phyloP scores from a whole-genome alignment of 768 basidiomycete genomes.

The Chalciporus pseudorubinellus region DNA sequence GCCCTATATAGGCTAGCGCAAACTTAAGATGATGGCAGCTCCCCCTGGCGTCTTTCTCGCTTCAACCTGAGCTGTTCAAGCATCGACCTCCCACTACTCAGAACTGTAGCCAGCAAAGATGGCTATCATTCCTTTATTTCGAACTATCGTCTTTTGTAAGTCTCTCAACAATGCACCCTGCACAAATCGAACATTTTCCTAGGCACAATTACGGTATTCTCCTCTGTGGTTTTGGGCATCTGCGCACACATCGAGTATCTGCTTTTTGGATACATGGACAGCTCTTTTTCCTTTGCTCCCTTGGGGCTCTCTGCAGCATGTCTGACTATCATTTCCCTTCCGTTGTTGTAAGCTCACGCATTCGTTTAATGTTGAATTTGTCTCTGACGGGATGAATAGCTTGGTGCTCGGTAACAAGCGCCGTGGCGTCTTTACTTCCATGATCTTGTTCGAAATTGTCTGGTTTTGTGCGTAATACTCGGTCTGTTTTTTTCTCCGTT shows the following conservation, averaged over 20 bases:
- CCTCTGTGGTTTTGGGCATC: conserved; percentile 21
- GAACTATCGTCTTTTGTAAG: conserved; percentile 24
- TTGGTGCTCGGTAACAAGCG: conserved; percentile 11
- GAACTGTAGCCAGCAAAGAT: conserved; percentile 12
- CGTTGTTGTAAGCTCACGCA: conserved; percentile 19
- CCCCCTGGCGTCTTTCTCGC: background rate
- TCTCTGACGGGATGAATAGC: conserved; percentile 9
- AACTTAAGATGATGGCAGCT: background rate
- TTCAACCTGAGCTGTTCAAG: background rate
- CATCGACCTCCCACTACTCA: background rate
- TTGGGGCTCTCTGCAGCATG: conserved; percentile 14
- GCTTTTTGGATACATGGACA: background rate
- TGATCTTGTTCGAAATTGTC: conserved; percentile 23
- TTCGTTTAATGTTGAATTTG: background rate
- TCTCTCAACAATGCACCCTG: background rate
- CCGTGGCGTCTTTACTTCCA: conserved; percentile 17
- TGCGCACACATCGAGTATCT: conserved; percentile 20
- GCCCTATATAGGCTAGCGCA: background rate
- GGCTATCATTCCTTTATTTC: conserved; percentile 26
- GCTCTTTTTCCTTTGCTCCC: conserved; percentile 10
- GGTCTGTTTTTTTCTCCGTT: background rate
- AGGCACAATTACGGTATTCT: conserved; percentile 17
- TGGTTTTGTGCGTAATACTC: conserved; percentile 24
- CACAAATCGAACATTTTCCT: background rate
- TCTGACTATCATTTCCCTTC: conserved; percentile 23